A percentile compares a stretch with the other conserved stretches of the same genome.
Evolutionary conservation across 352 stramenopile genomes (phyloP).

Genomic region (Pythium rishiriense): DNA sequence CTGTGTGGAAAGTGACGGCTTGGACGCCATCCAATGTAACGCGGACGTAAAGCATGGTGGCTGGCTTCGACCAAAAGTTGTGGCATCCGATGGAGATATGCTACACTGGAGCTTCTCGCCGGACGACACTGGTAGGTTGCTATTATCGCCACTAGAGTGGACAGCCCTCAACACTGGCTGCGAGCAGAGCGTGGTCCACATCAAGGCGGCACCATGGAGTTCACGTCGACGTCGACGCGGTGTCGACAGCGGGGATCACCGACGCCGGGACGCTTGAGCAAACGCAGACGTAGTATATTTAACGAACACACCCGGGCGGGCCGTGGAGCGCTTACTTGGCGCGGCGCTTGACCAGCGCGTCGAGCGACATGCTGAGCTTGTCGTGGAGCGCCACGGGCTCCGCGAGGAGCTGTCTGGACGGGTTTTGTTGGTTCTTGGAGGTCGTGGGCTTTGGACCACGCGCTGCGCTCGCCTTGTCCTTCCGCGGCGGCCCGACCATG

Average conservation of each 20-base stretch:
- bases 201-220: too few species aligned
- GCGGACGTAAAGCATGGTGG: too few species aligned
- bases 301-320: constrained; percentile 15
- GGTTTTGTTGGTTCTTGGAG: constrained; percentile 16
- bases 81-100: too few species aligned
- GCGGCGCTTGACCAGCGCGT: constrained; percentile 57
- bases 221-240: too few species aligned
- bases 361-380: constrained; percentile 62
- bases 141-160: too few species aligned
- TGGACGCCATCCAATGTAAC: too few species aligned
- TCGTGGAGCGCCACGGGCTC: constrained; percentile 49
- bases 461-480: constrained; percentile 31
- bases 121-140: too few species aligned
- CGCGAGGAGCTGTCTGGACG: background rate
- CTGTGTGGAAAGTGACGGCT: too few species aligned
- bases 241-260: background rate
- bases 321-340: constrained; percentile 21
- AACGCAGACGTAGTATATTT: constrained; percentile 31
- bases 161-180: too few species aligned
- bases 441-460: background rate
- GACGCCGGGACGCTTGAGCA: constrained; percentile 1
- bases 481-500: constrained; percentile 44
- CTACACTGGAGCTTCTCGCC: too few species aligned
- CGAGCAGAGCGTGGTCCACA: too few species aligned
- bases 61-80: too few species aligned